These are phyloP conservation scores for Eucalyptus paniculata DNA, from an alignment of 345 rosid species.

Conservation along the genomic window DNA sequence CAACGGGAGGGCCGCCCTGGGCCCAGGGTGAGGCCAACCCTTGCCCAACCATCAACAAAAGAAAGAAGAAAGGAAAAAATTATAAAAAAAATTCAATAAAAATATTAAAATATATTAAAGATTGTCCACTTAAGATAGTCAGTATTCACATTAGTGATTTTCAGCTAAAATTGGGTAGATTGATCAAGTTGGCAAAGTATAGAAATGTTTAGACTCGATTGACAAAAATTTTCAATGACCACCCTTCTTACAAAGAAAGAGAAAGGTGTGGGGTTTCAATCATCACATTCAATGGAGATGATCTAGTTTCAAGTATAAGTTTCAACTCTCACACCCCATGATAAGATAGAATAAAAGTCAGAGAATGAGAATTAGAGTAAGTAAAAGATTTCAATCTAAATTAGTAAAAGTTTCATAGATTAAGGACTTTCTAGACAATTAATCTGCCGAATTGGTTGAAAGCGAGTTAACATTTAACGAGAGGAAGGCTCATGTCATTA, in stretches of 20 bases:
- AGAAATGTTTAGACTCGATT: accelerated
- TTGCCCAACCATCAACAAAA: no score
- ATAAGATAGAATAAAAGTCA: accelerated
- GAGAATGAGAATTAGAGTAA: no score
- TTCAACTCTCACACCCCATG: accelerated
- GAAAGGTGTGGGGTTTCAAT: accelerated
- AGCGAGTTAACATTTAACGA: not conserved
- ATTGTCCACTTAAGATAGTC: accelerated
- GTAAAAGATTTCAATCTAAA: no score
- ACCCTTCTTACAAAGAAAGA: no score
- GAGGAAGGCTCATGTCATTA: not conserved
- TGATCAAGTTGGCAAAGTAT: accelerated
- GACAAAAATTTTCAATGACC: accelerated
- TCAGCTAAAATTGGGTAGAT: accelerated
- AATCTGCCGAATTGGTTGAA: accelerated
- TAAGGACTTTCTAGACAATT: accelerated
- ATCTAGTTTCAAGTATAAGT: accelerated
- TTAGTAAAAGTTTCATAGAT: no score
- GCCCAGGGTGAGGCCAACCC: not conserved
- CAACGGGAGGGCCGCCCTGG: not conserved
- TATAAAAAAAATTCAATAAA: accelerated
- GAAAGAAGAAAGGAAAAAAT: not conserved
- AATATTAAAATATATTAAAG: no score
- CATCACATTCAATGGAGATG: accelerated
- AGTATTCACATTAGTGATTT: accelerated